A percentile compares a stretch with the other conserved stretches of the same genome.
phyloP scores from a whole-genome alignment of 306 rosid species.

The Hippophae rhamnoides region DNA sequence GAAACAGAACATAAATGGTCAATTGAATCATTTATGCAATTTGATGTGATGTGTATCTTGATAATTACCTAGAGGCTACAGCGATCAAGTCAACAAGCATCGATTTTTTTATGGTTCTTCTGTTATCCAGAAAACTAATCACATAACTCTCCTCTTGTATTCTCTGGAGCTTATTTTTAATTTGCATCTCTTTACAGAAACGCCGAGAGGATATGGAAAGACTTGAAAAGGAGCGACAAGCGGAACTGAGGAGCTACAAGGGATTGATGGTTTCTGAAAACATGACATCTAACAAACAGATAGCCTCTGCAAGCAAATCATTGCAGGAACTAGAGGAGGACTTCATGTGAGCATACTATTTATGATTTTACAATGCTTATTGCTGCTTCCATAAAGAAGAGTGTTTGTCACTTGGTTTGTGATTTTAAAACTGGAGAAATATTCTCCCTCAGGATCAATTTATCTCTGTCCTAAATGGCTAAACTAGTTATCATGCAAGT shows the following conservation, averaged over 20 bases:
- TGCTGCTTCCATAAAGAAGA: conserved; percentile 1
- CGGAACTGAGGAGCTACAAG: conserved; percentile 86
- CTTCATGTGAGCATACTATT: conserved; percentile 51
- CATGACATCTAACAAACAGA: conserved; percentile 85
- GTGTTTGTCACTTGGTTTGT: conserved; percentile 16
- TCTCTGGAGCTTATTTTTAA: not conserved
- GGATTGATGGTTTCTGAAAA: conserved; percentile 92
- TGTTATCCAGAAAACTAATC: no score
- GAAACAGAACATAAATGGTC: no score
- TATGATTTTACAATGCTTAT: not conserved
- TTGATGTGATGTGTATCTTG: no score
- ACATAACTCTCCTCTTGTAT: not conserved
- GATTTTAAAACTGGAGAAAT: conserved; percentile 13
- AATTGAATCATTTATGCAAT: no score
- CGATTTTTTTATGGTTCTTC: no score
- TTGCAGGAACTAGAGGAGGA: conserved; percentile 94
- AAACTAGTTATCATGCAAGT: no score
- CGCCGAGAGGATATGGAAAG: conserved; percentile 87
- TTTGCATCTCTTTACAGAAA: conserved; percentile 39
- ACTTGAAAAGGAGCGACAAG: conserved; percentile 80
- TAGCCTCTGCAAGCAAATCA: conserved; percentile 71
- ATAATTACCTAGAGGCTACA: no score
- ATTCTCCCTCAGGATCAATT: no score
- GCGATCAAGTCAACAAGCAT: no score
- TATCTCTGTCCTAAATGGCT: no score